Evolutionary conservation across 352 stramenopile genomes (phyloP).

Genomic region (Pythium folliculosum): DNA sequence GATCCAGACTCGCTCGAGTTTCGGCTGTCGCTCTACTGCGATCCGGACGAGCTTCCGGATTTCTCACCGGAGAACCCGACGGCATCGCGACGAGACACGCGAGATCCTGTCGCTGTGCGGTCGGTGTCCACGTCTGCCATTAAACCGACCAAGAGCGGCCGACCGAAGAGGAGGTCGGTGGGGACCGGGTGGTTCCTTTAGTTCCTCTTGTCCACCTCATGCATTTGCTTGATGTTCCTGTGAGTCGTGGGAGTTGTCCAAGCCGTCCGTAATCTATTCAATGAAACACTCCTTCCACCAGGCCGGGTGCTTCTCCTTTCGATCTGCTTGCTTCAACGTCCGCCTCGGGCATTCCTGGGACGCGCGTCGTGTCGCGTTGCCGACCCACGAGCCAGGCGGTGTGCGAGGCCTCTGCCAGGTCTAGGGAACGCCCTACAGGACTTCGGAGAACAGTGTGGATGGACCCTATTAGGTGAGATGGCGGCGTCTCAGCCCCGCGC

Average conservation of each 20-base stretch:
- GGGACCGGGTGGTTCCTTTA: conserved; percentile 7
- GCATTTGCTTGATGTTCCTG: not conserved
- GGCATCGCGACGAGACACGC: not conserved
- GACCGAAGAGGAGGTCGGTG: conserved; percentile 16
- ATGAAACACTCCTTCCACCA: not conserved
- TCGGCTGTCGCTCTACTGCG: conserved; percentile 20
- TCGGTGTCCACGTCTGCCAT: not conserved
- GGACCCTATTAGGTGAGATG: too few species aligned
- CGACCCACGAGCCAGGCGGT: too few species aligned
- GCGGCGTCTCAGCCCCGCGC: too few species aligned
- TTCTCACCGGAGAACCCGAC: not conserved
- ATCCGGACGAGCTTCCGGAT: conserved; percentile 11
- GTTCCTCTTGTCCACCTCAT: not conserved
- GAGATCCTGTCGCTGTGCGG: not conserved
- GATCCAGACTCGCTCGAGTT: conserved; percentile 23
- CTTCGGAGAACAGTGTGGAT: too few species aligned
- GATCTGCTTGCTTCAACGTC: too few species aligned
- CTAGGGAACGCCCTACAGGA: too few species aligned
- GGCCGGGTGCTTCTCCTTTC: not conserved
- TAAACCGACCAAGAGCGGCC: conserved; percentile 8
- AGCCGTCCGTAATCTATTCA: not conserved
- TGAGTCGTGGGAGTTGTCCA: not conserved
- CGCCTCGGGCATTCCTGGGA: too few species aligned
- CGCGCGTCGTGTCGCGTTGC: too few species aligned
- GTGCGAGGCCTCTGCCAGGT: too few species aligned